phyloP scores from a whole-genome alignment of 192 early-diverging fungal species.

The Entomortierella chlamydospora region DNA sequence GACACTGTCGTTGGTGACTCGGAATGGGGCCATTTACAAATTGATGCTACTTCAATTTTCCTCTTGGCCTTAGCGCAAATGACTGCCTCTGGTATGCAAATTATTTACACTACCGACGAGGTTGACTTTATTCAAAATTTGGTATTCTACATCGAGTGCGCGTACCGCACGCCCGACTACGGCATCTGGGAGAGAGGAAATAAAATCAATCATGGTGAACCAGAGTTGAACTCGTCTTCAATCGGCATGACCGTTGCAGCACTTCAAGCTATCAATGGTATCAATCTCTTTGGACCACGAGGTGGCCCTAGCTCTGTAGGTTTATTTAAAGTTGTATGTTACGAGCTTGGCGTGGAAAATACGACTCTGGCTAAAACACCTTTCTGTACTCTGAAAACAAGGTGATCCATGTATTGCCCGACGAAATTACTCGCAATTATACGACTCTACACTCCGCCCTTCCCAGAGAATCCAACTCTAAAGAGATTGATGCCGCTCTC shows the following conservation, averaged over 20 bases:
- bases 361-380: neutral
- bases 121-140: constrained; percentile 90
- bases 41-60: constrained; percentile 89
- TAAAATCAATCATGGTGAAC: constrained; percentile 88
- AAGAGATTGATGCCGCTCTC: constrained; percentile 88
- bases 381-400: constrained; percentile 6
- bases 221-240: constrained; percentile 89
- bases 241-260: constrained; percentile 92
- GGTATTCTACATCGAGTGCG: constrained; percentile 88
- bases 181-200: constrained; percentile 93
- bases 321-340: neutral
- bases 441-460: constrained; percentile 82
- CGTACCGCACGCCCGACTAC: constrained; percentile 87
- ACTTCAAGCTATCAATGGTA: constrained; percentile 83
- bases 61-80: constrained; percentile 84
- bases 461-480: constrained; percentile 88
- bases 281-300: constrained; percentile 86
- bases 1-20: constrained; percentile 90
- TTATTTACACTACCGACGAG: constrained; percentile 87
- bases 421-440: constrained; percentile 86
- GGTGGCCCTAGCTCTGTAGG: constrained; percentile 81
- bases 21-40: constrained; percentile 91
- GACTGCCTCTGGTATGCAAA: constrained; percentile 79
- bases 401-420: constrained; percentile 85
- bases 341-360: no score